Evolutionary conservation across 2,329 filamentous ascomycete genomes (phyloP).

Genomic region (Stachybotrys chlorohalonatus): DNA sequence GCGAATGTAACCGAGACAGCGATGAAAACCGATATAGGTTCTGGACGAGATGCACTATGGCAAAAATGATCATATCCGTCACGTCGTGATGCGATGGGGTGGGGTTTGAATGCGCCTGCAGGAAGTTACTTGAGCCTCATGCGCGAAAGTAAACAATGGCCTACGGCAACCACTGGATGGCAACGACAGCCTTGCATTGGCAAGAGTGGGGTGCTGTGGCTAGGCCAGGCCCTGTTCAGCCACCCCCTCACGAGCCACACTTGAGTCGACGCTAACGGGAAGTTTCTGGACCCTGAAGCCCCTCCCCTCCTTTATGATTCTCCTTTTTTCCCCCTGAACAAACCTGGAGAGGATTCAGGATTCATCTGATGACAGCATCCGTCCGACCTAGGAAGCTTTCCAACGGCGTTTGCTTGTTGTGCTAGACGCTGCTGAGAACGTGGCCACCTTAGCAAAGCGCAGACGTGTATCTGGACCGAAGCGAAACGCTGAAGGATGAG

Average conservation of each 20-base stretch:
- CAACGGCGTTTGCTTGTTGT: no score
- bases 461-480: no score
- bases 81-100: neutral
- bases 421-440: no score
- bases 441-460: no score
- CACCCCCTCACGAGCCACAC: neutral
- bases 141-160: slow-evolving; percentile 16
- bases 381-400: no score
- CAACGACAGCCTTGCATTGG: slow-evolving; percentile 16
- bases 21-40: no score
- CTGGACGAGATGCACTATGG: no score
- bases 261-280: neutral
- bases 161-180: slow-evolving; percentile 4
- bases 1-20: no score
- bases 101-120: neutral
- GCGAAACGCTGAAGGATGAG: no score
- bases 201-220: neutral
- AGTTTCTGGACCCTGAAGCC: neutral
- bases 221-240: neutral
- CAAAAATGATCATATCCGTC: no score
- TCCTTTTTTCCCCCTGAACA: neutral
- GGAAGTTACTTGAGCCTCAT: neutral
- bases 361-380: no score
- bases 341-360: no score
- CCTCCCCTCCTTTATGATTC: neutral